Evolutionary conservation across 2,329 filamentous ascomycete species (phyloP), one percentile per base, ranked within the genome.

Genomic region (Fusarium bulbicola): DNA sequence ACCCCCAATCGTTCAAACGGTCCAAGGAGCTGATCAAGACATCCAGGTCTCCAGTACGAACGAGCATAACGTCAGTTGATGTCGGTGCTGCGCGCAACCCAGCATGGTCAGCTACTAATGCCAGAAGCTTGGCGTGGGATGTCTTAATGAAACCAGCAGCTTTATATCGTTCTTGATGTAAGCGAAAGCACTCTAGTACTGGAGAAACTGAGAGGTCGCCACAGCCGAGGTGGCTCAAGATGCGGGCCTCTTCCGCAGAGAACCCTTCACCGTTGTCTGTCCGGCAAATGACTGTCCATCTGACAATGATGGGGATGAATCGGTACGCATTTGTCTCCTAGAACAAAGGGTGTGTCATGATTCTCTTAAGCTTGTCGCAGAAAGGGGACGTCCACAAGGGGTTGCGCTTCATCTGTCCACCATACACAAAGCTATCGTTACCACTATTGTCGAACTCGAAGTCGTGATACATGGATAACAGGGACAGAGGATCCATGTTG

Each of bases 291-390:
- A 47, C 36, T 7, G 60, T 6, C 63, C 60, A 66, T 39, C 42
- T 57, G 13, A 65, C 24, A 12, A 46, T 6, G 8, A 58, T 49
- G 12, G 60, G 63, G 15, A 66, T 14, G 11, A 66, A 37, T 10
- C 14, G 36, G 6, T 65, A 34, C 9, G 13, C 21, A 10, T 45
- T 59, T 12, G 24, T 21, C 6, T 43, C 28, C 7, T 30, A 16
- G n/a, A 66, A 66, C 16, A 66, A 21, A 34, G 45, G 63, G 5
- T 66, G 61, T 13, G 30, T 37, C 32, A 66, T 50, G 12, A 50
- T 50, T 15, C 16, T n/a, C 26, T 50, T 28, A 16, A 66, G 37
- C 5, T 59, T 59, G 6, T 34, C 7, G n/a, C 61, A 45, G 24
- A 66, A 66, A 6, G 16, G 12, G 2, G 6, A 5, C 0, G 62